These are phyloP conservation scores for Neoascochyta sp. DNA, from an alignment of 2,329 filamentous ascomycete genomes.

Conservation along the genomic window DNA sequence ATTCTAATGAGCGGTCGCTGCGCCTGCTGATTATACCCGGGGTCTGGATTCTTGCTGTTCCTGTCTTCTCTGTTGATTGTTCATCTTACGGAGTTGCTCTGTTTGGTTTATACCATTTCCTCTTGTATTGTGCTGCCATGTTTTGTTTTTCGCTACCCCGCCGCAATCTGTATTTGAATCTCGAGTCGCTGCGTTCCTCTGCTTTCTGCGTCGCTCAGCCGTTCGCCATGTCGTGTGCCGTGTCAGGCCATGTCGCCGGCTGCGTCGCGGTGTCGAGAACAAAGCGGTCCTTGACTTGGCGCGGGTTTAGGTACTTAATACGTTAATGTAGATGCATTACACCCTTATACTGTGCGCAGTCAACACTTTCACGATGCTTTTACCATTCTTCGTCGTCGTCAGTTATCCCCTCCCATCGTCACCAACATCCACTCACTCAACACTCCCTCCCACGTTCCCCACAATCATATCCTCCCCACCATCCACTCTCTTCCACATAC, in stretches of 20 bases:
- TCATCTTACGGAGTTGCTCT: conserved; percentile 31
- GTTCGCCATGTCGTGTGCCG: neutral
- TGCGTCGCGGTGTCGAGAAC: neutral
- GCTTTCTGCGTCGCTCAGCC: neutral
- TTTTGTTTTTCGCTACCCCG: too few relatives aligned
- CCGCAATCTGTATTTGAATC: conserved; percentile 19
- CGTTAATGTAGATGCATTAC: conserved; percentile 26
- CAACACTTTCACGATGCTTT: too few relatives aligned
- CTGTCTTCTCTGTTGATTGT: conserved; percentile 22
- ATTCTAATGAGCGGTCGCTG: too few relatives aligned
- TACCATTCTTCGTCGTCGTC: too few relatives aligned
- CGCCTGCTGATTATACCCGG: conserved; percentile 24
- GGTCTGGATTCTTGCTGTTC: conserved; percentile 9
- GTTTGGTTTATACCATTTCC: conserved; percentile 38
- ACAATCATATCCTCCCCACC: too few relatives aligned
- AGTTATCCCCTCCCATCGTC: too few relatives aligned
- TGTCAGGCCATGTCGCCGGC: too few relatives aligned
- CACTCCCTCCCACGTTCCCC: too few relatives aligned
- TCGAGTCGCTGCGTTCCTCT: conserved; percentile 9
- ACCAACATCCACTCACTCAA: too few relatives aligned
- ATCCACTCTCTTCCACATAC: too few relatives aligned
- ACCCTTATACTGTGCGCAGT: conserved; percentile 2
- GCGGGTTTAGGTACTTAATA: conserved; percentile 26
- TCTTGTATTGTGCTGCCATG: conserved; percentile 18
- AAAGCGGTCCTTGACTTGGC: neutral